phyloP scores from a whole-genome alignment of 768 basidiomycete genomes.

The Leucocoprinus birnbaumii region DNA sequence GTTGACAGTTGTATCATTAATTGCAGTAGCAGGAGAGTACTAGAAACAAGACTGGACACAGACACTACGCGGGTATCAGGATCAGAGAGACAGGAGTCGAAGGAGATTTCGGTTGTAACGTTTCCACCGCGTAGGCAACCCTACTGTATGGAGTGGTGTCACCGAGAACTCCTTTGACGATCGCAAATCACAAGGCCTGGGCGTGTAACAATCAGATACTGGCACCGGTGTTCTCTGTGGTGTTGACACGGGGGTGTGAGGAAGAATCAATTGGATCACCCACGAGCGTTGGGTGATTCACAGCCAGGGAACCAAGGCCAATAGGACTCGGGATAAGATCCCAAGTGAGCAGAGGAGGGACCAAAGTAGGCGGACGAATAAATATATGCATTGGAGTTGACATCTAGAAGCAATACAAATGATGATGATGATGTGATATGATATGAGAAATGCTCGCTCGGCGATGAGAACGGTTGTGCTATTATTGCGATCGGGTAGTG shows the following conservation, averaged over 20 bases:
- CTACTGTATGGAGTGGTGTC: not conserved
- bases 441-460: slow-evolving; percentile 10
- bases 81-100: slow-evolving; percentile 5
- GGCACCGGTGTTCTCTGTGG: not conserved
- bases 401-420: slow-evolving; percentile 12
- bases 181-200: not conserved
- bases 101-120: not conserved
- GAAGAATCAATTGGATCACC: slow-evolving; percentile 4
- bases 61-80: slow-evolving; percentile 3
- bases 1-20: slow-evolving; percentile 3
- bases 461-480: slow-evolving; percentile 13
- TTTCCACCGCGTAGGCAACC: slow-evolving; percentile 1
- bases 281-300: not conserved
- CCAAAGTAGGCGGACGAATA: slow-evolving; percentile 10
- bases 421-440: slow-evolving; percentile 11
- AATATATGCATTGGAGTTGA: slow-evolving; percentile 11
- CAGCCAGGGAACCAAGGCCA: not conserved
- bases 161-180: slow-evolving; percentile 1
- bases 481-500: slow-evolving; percentile 10
- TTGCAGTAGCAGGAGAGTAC: not conserved
- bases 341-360: slow-evolving; percentile 10
- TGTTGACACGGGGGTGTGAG: not conserved
- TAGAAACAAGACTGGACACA: slow-evolving; percentile 2
- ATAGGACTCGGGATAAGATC: not conserved
- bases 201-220: slow-evolving; percentile 1